Evolutionary conservation across 495 filamentous ascomycete genomes (phyloP).

Genomic region (Penicillium subrubescens): DNA sequence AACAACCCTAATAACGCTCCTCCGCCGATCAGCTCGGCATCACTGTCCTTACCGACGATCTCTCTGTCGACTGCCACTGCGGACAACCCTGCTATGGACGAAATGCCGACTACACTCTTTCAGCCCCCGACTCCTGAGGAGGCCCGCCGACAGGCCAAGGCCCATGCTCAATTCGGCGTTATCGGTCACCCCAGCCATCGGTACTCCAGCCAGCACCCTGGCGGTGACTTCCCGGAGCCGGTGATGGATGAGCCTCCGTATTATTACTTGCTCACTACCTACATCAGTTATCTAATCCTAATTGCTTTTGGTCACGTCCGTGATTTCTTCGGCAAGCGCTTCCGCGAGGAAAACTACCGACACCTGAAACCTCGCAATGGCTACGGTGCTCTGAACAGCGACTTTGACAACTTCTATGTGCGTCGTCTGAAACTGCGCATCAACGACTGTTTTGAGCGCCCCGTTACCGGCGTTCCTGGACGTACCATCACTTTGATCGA

Average conservation of each 20-base stretch:
- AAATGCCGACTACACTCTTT: slow-evolving; percentile 78
- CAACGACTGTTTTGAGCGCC: slow-evolving; percentile 93
- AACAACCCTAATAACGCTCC: slow-evolving; percentile 56
- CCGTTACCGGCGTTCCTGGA: slow-evolving; percentile 90
- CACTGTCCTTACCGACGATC: slow-evolving; percentile 85
- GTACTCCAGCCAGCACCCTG: slow-evolving; percentile 83
- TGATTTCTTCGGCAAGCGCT: slow-evolving; percentile 97
- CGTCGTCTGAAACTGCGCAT: slow-evolving; percentile 89
- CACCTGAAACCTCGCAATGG: slow-evolving; percentile 82
- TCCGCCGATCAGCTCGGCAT: slow-evolving; percentile 67
- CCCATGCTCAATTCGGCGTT: slow-evolving; percentile 91
- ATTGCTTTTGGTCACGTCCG: slow-evolving; percentile 94
- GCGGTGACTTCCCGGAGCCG: slow-evolving; percentile 74
- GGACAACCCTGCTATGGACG: slow-evolving; percentile 75
- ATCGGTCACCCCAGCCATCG: slow-evolving; percentile 76
- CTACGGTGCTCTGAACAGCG: slow-evolving; percentile 95
- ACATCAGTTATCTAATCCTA: slow-evolving; percentile 93
- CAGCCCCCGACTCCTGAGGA: slow-evolving; percentile 89
- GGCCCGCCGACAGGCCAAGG: slow-evolving; percentile 68
- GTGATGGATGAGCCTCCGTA: slow-evolving; percentile 96
- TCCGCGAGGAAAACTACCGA: slow-evolving; percentile 79
- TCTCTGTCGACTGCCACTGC: slow-evolving; percentile 86
- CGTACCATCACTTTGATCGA: slow-evolving; percentile 91
- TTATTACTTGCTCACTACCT: slow-evolving; percentile 94
- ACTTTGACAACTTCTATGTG: slow-evolving; percentile 99